Evolutionary conservation across 1,139 yeast species (phyloP).

Genomic region (Arxiozyma slooffiae): DNA sequence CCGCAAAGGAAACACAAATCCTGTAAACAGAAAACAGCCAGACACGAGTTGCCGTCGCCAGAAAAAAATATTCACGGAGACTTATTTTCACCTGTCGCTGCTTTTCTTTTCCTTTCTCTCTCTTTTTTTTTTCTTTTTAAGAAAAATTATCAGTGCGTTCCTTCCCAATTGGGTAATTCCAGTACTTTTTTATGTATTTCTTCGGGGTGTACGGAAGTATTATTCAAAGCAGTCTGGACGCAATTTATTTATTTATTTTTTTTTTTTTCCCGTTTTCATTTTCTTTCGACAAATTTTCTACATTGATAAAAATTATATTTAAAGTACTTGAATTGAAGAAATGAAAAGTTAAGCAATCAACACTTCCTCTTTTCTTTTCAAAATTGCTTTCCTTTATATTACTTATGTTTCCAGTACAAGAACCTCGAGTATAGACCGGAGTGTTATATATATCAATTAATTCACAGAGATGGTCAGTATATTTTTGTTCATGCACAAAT

Average conservation of each 20-base stretch:
- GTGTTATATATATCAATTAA: constrained; percentile 44
- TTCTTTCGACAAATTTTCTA: no score
- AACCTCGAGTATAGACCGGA: constrained; percentile 57
- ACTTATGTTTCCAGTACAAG: no score
- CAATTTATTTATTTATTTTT: not conserved
- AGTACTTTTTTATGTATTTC: not conserved
- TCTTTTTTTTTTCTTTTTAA: no score
- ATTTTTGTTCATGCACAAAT: constrained; percentile 5
- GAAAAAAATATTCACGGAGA: no score
- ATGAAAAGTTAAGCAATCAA: not conserved
- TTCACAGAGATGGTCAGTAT: constrained; percentile 97
- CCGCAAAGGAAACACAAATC: no score
- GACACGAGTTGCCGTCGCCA: not conserved
- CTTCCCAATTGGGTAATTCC: not conserved
- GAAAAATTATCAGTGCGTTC: no score
- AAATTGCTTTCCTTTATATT: not conserved
- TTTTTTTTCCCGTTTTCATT: not conserved
- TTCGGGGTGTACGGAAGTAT: not conserved
- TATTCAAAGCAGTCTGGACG: not conserved
- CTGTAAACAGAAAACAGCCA: not conserved
- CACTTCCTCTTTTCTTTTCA: not conserved
- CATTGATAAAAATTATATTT: not conserved
- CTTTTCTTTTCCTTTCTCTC: no score
- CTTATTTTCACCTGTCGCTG: not conserved
- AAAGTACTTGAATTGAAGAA: not conserved